phyloP scores from a whole-genome alignment of 805 yeast genomes.

The Metschnikowia noctiluminum region DNA sequence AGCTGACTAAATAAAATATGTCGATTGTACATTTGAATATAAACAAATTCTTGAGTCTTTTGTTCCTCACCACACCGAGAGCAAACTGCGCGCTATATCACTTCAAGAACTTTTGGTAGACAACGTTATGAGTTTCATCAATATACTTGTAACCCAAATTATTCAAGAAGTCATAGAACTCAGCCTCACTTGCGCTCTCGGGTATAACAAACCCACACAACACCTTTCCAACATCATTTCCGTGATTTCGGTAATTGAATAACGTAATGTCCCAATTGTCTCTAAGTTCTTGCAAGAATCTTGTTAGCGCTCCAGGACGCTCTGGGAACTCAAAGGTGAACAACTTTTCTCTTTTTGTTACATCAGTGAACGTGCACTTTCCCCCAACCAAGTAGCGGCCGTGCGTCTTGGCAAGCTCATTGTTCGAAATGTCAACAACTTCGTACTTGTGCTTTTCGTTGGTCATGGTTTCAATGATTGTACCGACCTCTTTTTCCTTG shows the following conservation, averaged over 20 bases:
- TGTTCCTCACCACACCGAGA: too few species aligned
- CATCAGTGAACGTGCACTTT: slow-evolving; percentile 44
- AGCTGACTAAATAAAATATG: slow-evolving; percentile 13
- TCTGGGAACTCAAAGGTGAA: slow-evolving; percentile 94
- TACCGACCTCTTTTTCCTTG: slow-evolving; percentile 66
- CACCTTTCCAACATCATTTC: slow-evolving; percentile 90
- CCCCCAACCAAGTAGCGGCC: slow-evolving; percentile 98
- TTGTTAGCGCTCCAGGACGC: slow-evolving; percentile 89
- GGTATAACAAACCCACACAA: slow-evolving; percentile 90
- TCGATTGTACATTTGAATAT: background rate
- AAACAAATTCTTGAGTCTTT: background rate
- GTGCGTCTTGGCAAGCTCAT: slow-evolving; percentile 93
- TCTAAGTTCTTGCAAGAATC: slow-evolving; percentile 68
- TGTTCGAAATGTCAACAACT: slow-evolving; percentile 83
- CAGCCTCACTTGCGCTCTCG: slow-evolving; percentile 52
- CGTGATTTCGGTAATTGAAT: slow-evolving; percentile 96
- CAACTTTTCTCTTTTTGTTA: slow-evolving; percentile 69
- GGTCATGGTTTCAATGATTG: slow-evolving; percentile 57
- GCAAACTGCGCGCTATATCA: background rate
- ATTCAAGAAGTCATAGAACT: slow-evolving; percentile 64
- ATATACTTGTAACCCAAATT: slow-evolving; percentile 70
- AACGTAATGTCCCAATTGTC: slow-evolving; percentile 87
- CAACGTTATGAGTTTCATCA: slow-evolving; percentile 83
- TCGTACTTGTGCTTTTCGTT: slow-evolving; percentile 57
- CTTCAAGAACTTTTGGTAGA: slow-evolving; percentile 73